phyloP scores from a whole-genome alignment of 306 rosid species.

The Alnus glutinosa region DNA sequence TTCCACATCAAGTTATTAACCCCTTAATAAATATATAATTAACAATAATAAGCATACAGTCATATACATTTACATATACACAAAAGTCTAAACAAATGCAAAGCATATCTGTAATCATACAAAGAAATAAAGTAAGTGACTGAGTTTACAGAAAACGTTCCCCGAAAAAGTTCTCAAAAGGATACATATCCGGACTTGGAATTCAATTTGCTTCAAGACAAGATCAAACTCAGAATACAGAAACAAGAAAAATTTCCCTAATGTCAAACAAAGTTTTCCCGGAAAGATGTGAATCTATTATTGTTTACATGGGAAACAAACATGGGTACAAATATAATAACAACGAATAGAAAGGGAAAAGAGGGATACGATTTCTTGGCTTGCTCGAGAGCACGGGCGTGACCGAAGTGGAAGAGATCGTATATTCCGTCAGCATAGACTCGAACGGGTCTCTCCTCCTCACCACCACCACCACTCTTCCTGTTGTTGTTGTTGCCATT shows the following conservation, averaged over 20 bases:
- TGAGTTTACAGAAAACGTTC: not conserved
- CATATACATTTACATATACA: not conserved
- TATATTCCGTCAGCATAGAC: slow-evolving; percentile 99
- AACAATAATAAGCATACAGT: not conserved
- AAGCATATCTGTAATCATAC: not conserved
- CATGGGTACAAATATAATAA: not conserved
- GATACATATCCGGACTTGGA: not conserved
- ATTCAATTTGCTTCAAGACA: not conserved
- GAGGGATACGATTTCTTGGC: slow-evolving; percentile 65
- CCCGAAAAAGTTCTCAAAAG: not conserved
- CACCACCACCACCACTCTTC: not conserved
- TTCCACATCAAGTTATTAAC: not conserved
- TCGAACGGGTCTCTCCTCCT: slow-evolving; percentile 44
- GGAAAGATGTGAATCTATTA: not conserved
- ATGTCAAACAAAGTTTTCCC: not conserved
- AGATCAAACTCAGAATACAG: not conserved
- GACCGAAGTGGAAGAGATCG: slow-evolving; percentile 99
- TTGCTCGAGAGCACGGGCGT: slow-evolving; percentile 97
- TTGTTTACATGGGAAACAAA: not conserved
- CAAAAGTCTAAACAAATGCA: not conserved
- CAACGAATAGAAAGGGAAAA: no score
- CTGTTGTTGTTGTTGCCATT: not conserved
- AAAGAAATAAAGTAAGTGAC: not conserved
- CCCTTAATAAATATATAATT: not conserved
- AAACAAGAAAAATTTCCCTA: not conserved